Evolutionary conservation across 2,329 filamentous ascomycete genomes (phyloP).

Genomic region (Aspergillus aculeatinus): DNA sequence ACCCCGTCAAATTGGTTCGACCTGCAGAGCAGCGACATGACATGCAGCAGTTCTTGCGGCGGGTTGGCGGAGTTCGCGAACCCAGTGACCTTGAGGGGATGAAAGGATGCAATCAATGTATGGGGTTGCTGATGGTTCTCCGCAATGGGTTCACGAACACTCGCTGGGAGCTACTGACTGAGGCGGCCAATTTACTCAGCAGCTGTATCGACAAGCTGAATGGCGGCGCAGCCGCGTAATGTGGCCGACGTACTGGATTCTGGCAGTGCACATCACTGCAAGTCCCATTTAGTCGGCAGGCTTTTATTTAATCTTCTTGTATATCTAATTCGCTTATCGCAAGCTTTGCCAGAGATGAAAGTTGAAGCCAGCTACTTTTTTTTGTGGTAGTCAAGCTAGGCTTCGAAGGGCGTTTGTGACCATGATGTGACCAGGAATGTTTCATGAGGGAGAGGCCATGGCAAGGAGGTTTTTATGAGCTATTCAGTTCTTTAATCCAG

Average conservation of each 20-base stretch:
- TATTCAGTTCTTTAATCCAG: too few species aligned
- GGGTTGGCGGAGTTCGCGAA: conserved; percentile 68
- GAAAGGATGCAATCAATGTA: conserved; percentile 76
- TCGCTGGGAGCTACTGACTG: conserved; percentile 87
- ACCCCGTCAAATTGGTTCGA: conserved; percentile 53
- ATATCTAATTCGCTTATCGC: not conserved
- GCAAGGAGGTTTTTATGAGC: not conserved
- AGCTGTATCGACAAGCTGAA: conserved; percentile 71
- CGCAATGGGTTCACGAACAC: conserved; percentile 78
- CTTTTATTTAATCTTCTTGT: not conserved
- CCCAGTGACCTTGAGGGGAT: conserved; percentile 75
- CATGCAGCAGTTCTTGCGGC: conserved; percentile 75
- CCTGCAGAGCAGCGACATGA: conserved; percentile 68
- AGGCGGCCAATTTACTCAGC: conserved; percentile 74
- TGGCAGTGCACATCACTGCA: not conserved
- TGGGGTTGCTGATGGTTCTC: conserved; percentile 77
- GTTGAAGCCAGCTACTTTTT: not conserved
- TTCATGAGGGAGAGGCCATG: not conserved
- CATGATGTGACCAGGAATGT: not conserved
- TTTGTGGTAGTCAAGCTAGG: not conserved
- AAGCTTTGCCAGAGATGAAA: not conserved
- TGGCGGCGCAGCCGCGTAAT: conserved; percentile 10
- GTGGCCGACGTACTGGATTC: not conserved
- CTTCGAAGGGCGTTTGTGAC: not conserved
- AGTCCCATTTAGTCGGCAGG: conserved; percentile 7